Evolutionary conservation across 2,329 filamentous ascomycete genomes (phyloP), one percentile per base, ranked within the genome.

Genomic region (Colletotrichum gigasporum): DNA sequence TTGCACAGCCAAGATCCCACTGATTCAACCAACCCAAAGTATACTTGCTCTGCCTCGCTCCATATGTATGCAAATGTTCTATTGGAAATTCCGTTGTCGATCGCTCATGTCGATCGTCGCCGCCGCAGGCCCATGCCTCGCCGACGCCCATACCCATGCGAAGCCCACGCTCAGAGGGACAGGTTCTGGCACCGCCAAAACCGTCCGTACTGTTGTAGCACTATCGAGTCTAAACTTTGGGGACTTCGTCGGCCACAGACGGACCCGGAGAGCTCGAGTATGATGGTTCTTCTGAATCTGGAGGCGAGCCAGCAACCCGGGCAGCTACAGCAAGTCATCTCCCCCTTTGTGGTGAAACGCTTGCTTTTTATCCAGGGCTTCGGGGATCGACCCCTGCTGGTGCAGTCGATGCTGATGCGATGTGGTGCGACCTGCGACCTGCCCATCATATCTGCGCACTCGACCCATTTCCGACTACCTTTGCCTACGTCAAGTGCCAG

Each of bases 81-180:
- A 37, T 37, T 45, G 35, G 35, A 44, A 59, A 53, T 44, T 4
- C 35, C 37, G 12, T 26, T 44, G 56, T 35, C 56, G 56, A 59
- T 53, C 56, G 18, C n/a, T 18, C 14, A 5, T 28, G 56, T 26
- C 28, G 47, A 59, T 59, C 56, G 41, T n/a, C 47, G 26, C 35
- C 16, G 16, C 16, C n/a, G n/a, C n/a, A n/a, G n/a, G n/a, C n/a
- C n/a, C n/a, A n/a, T n/a, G n/a, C n/a, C n/a, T n/a, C n/a, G n/a
- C n/a, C n/a, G n/a, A n/a, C n/a, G n/a, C n/a, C n/a, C n/a, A n/a
- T n/a, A n/a, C n/a, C n/a, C n/a, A n/a, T n/a, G n/a, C n/a, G n/a
- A n/a, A n/a, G n/a, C n/a, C n/a, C n/a, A 16, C 35, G 51, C 39
- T 26, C 51, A 30, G 30, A 16, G 34, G 30, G 11, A 32, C 35